These are phyloP conservation scores for Waitea zeae DNA, from an alignment of 1,284 basidiomycete species.

Conservation along the genomic window DNA sequence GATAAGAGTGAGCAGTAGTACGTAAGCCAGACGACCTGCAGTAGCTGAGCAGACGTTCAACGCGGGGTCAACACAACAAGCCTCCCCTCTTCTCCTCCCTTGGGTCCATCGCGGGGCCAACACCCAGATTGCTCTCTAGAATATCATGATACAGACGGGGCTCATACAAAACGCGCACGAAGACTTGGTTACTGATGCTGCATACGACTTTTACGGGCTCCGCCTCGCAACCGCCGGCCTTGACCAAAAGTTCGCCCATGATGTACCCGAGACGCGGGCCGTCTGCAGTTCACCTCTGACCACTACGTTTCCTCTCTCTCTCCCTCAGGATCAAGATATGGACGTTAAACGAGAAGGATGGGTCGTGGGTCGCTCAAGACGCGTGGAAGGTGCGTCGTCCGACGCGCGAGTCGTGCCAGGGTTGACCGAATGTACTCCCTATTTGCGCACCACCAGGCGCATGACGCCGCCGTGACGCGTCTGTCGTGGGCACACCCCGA, in stretches of 20 bases:
- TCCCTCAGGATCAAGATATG: conserved; percentile 63
- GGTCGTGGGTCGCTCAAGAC: conserved; percentile 59
- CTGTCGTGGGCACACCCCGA: conserved; percentile 28
- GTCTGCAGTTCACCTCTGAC: conserved; percentile 2
- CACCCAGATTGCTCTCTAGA: no score
- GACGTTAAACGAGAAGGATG: conserved; percentile 50
- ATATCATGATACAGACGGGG: conserved; percentile 58
- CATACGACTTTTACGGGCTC: conserved; percentile 82
- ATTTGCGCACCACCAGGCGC: conserved; percentile 38
- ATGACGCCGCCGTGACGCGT: neutral
- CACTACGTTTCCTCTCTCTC: no score
- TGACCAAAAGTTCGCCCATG: conserved; percentile 45
- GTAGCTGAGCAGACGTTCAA: no score
- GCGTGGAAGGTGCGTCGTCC: conserved; percentile 78
- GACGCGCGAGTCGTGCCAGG: conserved; percentile 73
- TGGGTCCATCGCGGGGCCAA: no score
- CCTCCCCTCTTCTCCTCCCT: no score
- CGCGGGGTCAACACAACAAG: no score
- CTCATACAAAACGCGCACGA: conserved; percentile 57
- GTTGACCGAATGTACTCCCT: neutral
- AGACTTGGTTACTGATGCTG: conserved; percentile 68
- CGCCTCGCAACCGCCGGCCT: conserved; percentile 60
- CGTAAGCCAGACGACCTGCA: no score
- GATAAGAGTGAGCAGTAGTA: no score
- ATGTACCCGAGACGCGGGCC: neutral